Evolutionary conservation across 495 filamentous ascomycete species (phyloP).

Genomic region (Podospora comata): DNA sequence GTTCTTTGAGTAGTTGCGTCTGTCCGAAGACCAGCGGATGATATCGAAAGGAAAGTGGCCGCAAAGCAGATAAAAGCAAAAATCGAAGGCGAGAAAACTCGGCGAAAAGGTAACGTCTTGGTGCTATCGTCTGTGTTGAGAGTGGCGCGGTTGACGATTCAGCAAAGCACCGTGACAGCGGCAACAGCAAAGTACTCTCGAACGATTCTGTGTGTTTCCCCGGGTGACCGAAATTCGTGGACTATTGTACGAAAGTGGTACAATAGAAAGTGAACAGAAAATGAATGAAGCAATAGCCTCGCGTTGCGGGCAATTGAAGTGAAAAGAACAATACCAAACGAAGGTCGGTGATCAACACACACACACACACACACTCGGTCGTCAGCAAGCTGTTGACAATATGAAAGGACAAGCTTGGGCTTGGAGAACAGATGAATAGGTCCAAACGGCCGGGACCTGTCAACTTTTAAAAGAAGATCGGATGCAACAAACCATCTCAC

Average conservation of each 20-base stretch:
- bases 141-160: background rate
- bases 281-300: background rate
- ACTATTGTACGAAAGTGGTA: background rate
- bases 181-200: background rate
- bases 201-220: background rate
- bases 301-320: background rate
- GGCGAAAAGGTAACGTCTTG: background rate
- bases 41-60: background rate
- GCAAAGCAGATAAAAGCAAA: background rate
- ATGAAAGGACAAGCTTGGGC: background rate
- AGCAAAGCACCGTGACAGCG: background rate
- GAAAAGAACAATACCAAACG: slow-evolving; percentile 12
- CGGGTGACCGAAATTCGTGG: background rate
- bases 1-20: too few species aligned
- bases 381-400: slow-evolving; percentile 9
- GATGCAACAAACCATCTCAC: slow-evolving; percentile 4
- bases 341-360: slow-evolving; percentile 19
- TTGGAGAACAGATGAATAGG: slow-evolving; percentile 11
- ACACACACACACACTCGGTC: slow-evolving; percentile 13
- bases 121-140: background rate
- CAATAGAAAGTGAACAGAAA: slow-evolving; percentile 8
- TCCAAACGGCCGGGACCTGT: background rate
- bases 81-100: background rate
- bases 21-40: background rate
- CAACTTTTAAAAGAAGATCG: slow-evolving; percentile 6